Percentiles rank a stretch among this genome's conserved stretches.
These are phyloP conservation scores for Ogataea degrootiae DNA, from an alignment of 805 yeast genomes.

Conservation along the genomic window DNA sequence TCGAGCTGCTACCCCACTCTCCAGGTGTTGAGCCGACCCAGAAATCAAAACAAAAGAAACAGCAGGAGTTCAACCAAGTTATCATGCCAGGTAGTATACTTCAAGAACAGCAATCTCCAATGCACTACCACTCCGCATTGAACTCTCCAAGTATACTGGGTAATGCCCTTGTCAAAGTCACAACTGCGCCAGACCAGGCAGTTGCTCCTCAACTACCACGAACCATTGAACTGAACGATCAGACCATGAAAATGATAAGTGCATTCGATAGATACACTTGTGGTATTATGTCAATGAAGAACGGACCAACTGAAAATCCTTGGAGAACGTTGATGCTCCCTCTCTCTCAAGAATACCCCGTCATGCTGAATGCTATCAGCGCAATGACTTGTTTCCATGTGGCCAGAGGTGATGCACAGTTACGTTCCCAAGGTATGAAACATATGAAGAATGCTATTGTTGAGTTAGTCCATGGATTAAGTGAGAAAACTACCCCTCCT, in stretches of 20 bases:
- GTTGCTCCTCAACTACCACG: slow-evolving; percentile 14
- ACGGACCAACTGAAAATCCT: slow-evolving; percentile 63
- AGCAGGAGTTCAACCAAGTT: background rate
- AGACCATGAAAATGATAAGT: slow-evolving; percentile 24
- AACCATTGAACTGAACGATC: slow-evolving; percentile 26
- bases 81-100: slow-evolving; percentile 11
- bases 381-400: slow-evolving; percentile 65
- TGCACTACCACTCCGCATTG: background rate
- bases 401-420: slow-evolving; percentile 38
- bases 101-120: slow-evolving; percentile 7
- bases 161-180: background rate
- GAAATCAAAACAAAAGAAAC: background rate
- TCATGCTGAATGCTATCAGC: slow-evolving; percentile 56
- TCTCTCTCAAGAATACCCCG: slow-evolving; percentile 48
- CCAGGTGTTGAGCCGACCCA: slow-evolving; percentile 1
- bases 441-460: slow-evolving; percentile 59
- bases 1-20: slow-evolving; percentile 13
- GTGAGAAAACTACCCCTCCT: slow-evolving; percentile 43
- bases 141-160: background rate
- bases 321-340: slow-evolving; percentile 60
- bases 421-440: slow-evolving; percentile 45
- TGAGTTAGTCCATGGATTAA: slow-evolving; percentile 54
- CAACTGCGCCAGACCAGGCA: background rate
- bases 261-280: slow-evolving; percentile 45
- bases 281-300: slow-evolving; percentile 56